Base-by-base conservation (phyloP, 2,329 filamentous ascomycete species). In the Colletotrichum orchidophilum region DNA sequence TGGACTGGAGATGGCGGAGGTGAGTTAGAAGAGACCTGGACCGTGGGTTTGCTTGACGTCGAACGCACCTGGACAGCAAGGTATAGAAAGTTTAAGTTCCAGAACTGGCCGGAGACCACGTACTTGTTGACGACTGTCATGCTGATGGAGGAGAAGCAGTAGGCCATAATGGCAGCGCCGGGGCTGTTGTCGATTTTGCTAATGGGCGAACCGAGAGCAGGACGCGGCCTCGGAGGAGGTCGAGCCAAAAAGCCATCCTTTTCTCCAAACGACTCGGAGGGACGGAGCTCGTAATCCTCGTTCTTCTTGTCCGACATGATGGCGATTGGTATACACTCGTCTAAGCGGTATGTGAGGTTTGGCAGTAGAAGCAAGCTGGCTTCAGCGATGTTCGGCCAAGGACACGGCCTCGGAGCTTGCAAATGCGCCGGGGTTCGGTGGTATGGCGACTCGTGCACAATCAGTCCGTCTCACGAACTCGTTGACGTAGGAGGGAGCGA, bases 41-140 rank as follows among this genome's bases (percentile, higher is more conserved):
- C n/a, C 15, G 58, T 64, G 31, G 27, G 21, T 15, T 29, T 8
- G 5, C 13, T 15, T 33, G 54, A 39, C 9, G 52, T 52, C 15
- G 26, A n/a, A 79, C 90, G 78, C 90, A 98, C 96, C 91, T 98
- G 96, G 72, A 98, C 88, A 73, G 91, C 92, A 71, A 99, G 90
- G 77, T 98, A 93, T 84, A 99, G 94, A 83, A 98, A 97, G 84
- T 97, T 97, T 78, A 99, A 85, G 84, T 99, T 99, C 90, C 97
- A 99, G 75, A 92, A 90, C 62, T 89, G 88, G 72, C 96, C 96
- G 8, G 94, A 98, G 57, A 99, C 90, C 73, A 98, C 95, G 82
- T 97, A 99, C 87, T 99, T 99, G 86, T 99, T 99, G 82, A 97
- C 96, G n/a, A 98, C 94, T 8, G 96, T 99, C 96, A 99, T 99